These are phyloP conservation scores for Neopestalotiopsis rosae DNA, from an alignment of 2,329 filamentous ascomycete species.

Conservation along the genomic window DNA sequence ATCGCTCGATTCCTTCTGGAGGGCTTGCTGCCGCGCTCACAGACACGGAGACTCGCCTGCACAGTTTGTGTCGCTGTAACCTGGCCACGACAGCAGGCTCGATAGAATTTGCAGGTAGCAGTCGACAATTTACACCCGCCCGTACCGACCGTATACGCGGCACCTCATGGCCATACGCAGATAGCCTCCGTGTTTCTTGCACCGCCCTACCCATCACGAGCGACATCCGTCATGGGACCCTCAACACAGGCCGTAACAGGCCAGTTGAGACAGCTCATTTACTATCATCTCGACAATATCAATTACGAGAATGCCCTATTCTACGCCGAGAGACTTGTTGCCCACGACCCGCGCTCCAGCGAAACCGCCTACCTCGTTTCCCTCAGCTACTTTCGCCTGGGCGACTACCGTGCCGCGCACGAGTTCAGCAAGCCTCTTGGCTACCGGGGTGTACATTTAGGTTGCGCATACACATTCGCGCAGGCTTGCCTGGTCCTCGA, in stretches of 20 bases:
- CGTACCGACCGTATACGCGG: not conserved
- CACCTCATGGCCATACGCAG: conserved; percentile 41
- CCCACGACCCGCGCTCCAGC: conserved; percentile 79
- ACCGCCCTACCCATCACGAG: conserved; percentile 19
- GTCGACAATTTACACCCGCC: not conserved
- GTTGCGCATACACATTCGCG: conserved; percentile 90
- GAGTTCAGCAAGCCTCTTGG: conserved; percentile 78
- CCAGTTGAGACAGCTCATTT: conserved; percentile 63
- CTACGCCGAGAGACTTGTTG: conserved; percentile 84
- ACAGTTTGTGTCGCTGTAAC: not conserved
- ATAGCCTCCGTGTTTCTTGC: conserved; percentile 24
- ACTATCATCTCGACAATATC: conserved; percentile 86
- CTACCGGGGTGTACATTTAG: conserved; percentile 75
- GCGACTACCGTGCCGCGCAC: conserved; percentile 84
- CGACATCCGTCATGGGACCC: conserved; percentile 53
- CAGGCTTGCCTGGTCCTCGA: conserved; percentile 85
- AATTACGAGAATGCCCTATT: conserved; percentile 91
- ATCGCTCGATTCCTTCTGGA: not conserved
- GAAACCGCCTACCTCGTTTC: conserved; percentile 86
- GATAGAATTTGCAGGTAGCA: not conserved
- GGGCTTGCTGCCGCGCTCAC: not conserved
- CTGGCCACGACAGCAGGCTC: not conserved
- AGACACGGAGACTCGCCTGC: not conserved
- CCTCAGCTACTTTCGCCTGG: conserved; percentile 82
- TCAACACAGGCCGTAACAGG: conserved; percentile 54